These are phyloP conservation scores for Helotiales sp. DNA, from an alignment of 2,329 filamentous ascomycete species.

Conservation along the genomic window DNA sequence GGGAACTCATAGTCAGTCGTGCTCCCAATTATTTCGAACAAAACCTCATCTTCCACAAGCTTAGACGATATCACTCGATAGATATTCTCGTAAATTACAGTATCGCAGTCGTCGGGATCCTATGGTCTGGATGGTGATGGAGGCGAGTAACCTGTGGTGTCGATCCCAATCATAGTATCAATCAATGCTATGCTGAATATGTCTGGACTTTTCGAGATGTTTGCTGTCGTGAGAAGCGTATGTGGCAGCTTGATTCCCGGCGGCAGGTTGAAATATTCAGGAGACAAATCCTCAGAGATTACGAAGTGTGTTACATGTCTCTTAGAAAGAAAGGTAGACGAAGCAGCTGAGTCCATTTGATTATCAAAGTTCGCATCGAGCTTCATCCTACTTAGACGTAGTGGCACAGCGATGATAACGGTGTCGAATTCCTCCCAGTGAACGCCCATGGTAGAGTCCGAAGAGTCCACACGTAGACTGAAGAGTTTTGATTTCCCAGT, in stretches of 20 bases:
- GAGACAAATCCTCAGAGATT: neutral
- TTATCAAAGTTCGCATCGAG: neutral
- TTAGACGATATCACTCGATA: neutral
- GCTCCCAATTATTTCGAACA: neutral
- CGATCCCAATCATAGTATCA: neutral
- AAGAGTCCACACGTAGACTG: neutral
- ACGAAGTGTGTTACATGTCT: neutral
- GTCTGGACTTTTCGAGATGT: neutral
- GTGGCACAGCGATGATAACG: neutral
- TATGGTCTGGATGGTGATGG: too few relatives aligned
- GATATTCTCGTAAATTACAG: neutral
- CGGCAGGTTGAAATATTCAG: neutral
- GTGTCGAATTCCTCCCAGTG: neutral
- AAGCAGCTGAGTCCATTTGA: neutral
- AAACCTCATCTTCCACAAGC: neutral
- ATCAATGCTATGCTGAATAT: neutral
- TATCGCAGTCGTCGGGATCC: neutral
- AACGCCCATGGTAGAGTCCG: neutral
- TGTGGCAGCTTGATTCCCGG: neutral
- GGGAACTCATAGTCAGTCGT: neutral
- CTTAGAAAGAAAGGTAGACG: neutral
- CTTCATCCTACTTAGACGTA: neutral
- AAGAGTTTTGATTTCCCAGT: neutral
- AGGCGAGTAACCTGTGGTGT: neutral
- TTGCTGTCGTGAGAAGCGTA: neutral